Base-by-base conservation (phyloP, 2,329 filamentous ascomycete species). In the Xylariaceae sp. region DNA sequence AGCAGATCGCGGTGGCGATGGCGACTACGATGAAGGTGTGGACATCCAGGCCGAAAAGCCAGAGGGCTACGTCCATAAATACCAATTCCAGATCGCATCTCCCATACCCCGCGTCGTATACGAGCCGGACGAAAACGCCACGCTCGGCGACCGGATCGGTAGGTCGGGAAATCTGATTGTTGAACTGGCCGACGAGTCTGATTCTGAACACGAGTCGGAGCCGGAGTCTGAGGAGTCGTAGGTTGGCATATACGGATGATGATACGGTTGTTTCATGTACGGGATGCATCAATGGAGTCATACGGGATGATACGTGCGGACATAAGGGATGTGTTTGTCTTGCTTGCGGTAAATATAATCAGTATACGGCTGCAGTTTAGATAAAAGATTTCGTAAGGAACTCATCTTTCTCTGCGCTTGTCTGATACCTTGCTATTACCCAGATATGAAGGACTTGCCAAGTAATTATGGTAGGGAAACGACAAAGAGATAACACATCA, bases 91-190 rank as follows among this genome's bases (percentile, higher is more conserved):
- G 53, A 82, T 99, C 42, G 90, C 92, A 2, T 89, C 87, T 22
- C 86, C 90, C 0, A 84, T 99, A 79, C 94, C 94, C 5, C 79
- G 94, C 48, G 82, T 86, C 55, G 88, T 94, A 30, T 92, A 89
- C 69, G 85, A 87, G 56, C 74, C 92, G 5, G 83, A 84, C 51
- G 74, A 76, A 36, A 80, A 80, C 0, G 83, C 81, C 3, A 86
- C 82, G 19, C 79, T 96, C 63, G 79, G 79, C 26, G 81, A 88
- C 60, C 81, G 83, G 62, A 86, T 97, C 67, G 90, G 92, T 3
- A 79, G 85, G 61, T 92, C 89, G 60, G 90, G 87, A 2, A 96
- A 95, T 71, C 73, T 99, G 54, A 88, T 97, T 61, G 92, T 97
- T 12, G 94, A 99, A 73, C 22, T 52, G 21, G 42, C 54, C 13